Evolutionary conservation across 371 early-diverging fungal genomes (phyloP), one percentile per base, ranked within the genome.

Genomic region (Smittium mucronatum): DNA sequence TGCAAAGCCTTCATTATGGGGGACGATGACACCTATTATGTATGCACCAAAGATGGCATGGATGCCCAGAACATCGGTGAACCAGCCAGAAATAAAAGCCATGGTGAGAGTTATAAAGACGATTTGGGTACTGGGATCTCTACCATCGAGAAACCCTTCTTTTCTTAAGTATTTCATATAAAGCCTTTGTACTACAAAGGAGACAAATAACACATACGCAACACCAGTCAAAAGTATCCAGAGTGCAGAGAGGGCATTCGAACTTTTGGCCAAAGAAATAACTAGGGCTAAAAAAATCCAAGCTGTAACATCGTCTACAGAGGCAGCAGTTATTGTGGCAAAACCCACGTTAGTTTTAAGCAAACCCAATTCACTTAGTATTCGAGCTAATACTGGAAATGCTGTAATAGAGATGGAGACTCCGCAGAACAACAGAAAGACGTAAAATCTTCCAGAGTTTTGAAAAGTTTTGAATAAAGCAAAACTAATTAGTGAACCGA

Each of bases 31-130:
- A 1, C 97, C 96, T 21, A 87, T 85, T 2, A 95, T 68, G 75
- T 94, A 94, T 1, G 87, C 92, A 29, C 97, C 97, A 81, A 97
- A 95, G 69, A 95, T 94, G 34, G 91, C 83, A 75, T 94, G 91
- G 58, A 93, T 86, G 34, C 97, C 95, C 70, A 93, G 88, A 64
- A 88, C 82, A 67, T 93, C 86, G 0, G 93, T 93, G 64, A 93
- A 86, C 81, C 87, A 92, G 1, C 89, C 87, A 36, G 88, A 86
- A 17, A 84, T 34, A 32, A 91, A 64, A 0, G 88, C 85, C 36
- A 88, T 68, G 33, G 81, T 67, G 63, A 91, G 72, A 0, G 86
- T 87, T 17, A 87, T 76, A n/a, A 88, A 83, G 81, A 89, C 84
- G 64, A 89, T 80, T 33, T 81, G 69, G 35, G 86, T 87, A 32